Evolutionary conservation across 495 filamentous ascomycete species (phyloP).

Genomic region (Penicillium argentinense): DNA sequence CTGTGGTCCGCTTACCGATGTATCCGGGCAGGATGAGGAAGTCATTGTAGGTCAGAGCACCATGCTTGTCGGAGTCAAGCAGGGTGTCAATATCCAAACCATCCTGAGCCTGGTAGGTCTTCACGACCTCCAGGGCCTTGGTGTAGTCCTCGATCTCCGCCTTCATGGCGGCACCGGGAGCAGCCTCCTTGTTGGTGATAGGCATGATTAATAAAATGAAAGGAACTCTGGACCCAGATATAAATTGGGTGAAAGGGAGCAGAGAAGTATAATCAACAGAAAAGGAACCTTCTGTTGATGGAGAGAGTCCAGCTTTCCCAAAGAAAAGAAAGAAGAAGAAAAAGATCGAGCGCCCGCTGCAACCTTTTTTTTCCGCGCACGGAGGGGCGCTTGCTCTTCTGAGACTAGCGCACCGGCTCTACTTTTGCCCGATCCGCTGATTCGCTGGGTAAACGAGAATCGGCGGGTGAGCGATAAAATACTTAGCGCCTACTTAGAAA

Average conservation of each 20-base stretch:
- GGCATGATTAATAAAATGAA: conserved; percentile 57
- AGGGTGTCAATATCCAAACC: conserved; percentile 81
- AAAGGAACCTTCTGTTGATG: conserved; percentile 51
- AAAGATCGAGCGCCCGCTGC: conserved; percentile 37
- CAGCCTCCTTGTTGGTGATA: conserved; percentile 62
- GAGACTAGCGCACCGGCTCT: conserved; percentile 22
- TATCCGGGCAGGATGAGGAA: conserved; percentile 68
- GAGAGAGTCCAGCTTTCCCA: conserved; percentile 56
- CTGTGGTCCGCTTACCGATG: conserved; percentile 51
- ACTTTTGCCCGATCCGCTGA: conserved; percentile 7
- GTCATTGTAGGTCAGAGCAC: conserved; percentile 86
- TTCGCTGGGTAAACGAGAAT: conserved; percentile 45
- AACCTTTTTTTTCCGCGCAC: conserved; percentile 35
- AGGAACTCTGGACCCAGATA: conserved; percentile 16
- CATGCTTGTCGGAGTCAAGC: conserved; percentile 81
- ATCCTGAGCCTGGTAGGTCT: conserved; percentile 70
- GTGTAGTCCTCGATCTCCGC: conserved; percentile 54
- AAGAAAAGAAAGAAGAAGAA: conserved; percentile 54
- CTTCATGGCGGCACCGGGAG: conserved; percentile 42
- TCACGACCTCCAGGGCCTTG: conserved; percentile 74
- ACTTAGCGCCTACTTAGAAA: too few species aligned
- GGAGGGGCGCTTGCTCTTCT: conserved; percentile 12
- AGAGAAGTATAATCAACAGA: conserved; percentile 43
- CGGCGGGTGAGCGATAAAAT: too few species aligned
- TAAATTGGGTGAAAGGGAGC: conserved; percentile 5